phyloP scores from a whole-genome alignment of 225 moss, liverwort and hornwort species.

The Sphagnum contortum region DNA sequence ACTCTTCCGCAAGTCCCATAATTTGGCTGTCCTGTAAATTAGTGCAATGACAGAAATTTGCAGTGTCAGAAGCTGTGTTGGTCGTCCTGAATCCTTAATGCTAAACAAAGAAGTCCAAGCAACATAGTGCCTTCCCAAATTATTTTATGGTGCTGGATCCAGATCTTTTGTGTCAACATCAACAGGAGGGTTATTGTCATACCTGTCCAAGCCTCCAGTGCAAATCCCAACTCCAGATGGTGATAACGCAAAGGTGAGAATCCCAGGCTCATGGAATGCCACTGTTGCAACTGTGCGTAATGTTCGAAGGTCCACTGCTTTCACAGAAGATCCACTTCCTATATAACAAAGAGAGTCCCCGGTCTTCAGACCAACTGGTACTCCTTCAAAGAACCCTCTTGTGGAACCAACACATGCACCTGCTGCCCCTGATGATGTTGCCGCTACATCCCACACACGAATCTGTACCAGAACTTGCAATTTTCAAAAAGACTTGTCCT shows the following conservation, averaged over 20 bases:
- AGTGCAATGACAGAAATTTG: background rate
- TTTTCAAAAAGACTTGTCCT: no score
- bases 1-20: conserved; percentile 62
- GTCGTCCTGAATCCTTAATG: background rate
- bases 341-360: conserved; percentile 52
- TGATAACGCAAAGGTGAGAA: conserved; percentile 43
- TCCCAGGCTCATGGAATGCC: conserved; percentile 36
- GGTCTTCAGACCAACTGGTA: conserved; percentile 40
- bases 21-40: conserved; percentile 34
- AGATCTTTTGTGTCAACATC: background rate
- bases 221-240: conserved; percentile 47
- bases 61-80: no score
- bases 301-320: conserved; percentile 56
- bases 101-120: background rate
- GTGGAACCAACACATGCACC: conserved; percentile 57
- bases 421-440: conserved; percentile 35
- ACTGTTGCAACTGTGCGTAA: conserved; percentile 54
- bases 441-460: conserved; percentile 56
- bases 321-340: conserved; percentile 36
- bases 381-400: conserved; percentile 38
- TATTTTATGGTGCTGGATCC: background rate
- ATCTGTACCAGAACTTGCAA: conserved; percentile 14
- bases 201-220: conserved; percentile 56
- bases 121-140: background rate
- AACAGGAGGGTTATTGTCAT: conserved; percentile 1